phyloP scores from a whole-genome alignment of 306 rosid genomes.

The Castanea crenata region DNA sequence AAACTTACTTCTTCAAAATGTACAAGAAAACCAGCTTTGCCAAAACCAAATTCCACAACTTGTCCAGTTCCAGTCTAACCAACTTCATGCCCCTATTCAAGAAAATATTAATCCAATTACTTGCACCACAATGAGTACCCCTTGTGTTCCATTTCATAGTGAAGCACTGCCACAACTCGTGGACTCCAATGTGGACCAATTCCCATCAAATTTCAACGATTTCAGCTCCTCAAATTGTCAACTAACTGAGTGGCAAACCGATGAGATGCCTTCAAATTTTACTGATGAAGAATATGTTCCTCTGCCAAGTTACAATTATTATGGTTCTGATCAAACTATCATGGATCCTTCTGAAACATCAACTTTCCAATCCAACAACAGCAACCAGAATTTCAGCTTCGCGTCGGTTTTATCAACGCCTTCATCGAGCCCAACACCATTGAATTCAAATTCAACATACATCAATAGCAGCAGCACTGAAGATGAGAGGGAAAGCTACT shows the following conservation, averaged over 20 bases:
- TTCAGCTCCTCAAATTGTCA: conserved; percentile 37
- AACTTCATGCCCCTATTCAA: conserved; percentile 28
- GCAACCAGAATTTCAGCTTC: conserved; percentile 43
- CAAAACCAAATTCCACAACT: conserved; percentile 27
- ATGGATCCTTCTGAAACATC: conserved; percentile 45
- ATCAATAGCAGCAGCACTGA: conserved; percentile 50
- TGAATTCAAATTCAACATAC: conserved; percentile 69
- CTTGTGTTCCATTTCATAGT: conserved; percentile 32
- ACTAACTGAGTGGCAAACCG: conserved; percentile 38
- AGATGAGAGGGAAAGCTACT: conserved; percentile 84
- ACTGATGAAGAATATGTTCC: conserved; percentile 29
- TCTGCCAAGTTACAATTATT: conserved; percentile 33
- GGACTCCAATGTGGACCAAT: conserved; percentile 33
- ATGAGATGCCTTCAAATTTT: conserved; percentile 20
- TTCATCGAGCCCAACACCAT: conserved; percentile 64
- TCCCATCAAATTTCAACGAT: conserved; percentile 33
- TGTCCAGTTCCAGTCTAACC: conserved; percentile 36
- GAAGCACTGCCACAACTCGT: conserved; percentile 28
- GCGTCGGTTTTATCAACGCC: conserved; percentile 74
- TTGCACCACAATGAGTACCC: conserved; percentile 7
- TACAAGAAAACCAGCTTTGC: conserved; percentile 32
- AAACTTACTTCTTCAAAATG: conserved; percentile 23
- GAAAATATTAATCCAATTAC: conserved; percentile 6
- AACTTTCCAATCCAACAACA: conserved; percentile 35
- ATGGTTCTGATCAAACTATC: conserved; percentile 23